These are phyloP conservation scores for Saccharomycopsis fibuligera DNA, from an alignment of 805 yeast genomes.

Conservation along the genomic window DNA sequence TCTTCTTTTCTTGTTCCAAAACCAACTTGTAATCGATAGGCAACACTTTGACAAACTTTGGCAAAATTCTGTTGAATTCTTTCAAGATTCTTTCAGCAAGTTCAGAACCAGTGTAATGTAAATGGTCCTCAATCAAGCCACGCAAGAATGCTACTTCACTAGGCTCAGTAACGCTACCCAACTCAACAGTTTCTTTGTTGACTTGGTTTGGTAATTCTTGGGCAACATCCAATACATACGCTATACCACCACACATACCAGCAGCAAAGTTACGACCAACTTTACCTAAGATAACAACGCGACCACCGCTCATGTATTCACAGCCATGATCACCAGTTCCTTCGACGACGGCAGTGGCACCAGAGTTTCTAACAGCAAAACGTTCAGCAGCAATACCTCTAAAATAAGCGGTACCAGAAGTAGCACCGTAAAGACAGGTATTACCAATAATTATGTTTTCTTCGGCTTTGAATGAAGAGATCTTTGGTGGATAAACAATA, in stretches of 20 bases:
- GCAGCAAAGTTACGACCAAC: constrained; percentile 90
- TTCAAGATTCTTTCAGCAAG: constrained; percentile 76
- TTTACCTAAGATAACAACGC: constrained; percentile 86
- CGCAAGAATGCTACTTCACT: constrained; percentile 90
- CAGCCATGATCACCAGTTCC: constrained; percentile 99
- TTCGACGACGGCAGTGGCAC: constrained; percentile 94
- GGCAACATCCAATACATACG: constrained; percentile 88
- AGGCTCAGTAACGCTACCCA: constrained; percentile 73
- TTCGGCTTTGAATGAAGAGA: constrained; percentile 81
- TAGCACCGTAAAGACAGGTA: constrained; percentile 97
- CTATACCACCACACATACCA: constrained; percentile 99
- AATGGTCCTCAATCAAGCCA: constrained; percentile 90
- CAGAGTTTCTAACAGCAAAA: constrained; percentile 97
- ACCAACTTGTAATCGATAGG: constrained; percentile 91
- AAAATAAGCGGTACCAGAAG: constrained; percentile 88
- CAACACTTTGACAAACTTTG: constrained; percentile 86
- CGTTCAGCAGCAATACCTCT: constrained; percentile 98
- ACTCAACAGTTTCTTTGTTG: constrained; percentile 76
- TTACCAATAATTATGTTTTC: constrained; percentile 96
- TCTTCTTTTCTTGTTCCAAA: constrained; percentile 66
- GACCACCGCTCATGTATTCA: constrained; percentile 99
- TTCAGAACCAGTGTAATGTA: constrained; percentile 89
- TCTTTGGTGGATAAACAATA: constrained; percentile 85
- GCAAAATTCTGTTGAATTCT: constrained; percentile 83
- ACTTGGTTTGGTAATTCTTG: constrained; percentile 82